Evolutionary conservation across 768 basidiomycete genomes (phyloP).

Genomic region (Leccinum rimulosum): DNA sequence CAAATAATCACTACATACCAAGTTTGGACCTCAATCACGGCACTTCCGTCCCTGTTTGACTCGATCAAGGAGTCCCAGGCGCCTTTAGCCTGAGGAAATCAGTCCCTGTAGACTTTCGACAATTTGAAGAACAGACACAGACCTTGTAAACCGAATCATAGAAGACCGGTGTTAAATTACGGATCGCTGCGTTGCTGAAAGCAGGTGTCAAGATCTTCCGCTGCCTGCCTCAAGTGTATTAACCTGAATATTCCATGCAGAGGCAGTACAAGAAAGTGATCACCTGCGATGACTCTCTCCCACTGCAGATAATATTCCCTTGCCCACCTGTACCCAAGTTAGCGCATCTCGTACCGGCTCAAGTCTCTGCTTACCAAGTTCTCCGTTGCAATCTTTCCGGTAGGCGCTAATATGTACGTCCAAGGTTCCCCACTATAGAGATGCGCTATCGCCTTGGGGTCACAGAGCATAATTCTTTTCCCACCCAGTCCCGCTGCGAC

Average conservation of each 20-base stretch:
- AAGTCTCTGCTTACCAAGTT: constrained; percentile 19
- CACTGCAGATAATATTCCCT: constrained; percentile 38
- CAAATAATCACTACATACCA: constrained; percentile 33
- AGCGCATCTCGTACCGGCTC: neutral
- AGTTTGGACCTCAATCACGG: constrained; percentile 45
- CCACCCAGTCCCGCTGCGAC: constrained; percentile 39
- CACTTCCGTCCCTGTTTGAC: constrained; percentile 19
- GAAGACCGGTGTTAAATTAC: constrained; percentile 36
- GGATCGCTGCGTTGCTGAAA: constrained; percentile 41
- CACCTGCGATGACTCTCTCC: constrained; percentile 45
- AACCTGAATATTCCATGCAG: constrained; percentile 20
- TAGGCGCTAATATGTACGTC: constrained; percentile 28
- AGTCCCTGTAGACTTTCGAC: neutral
- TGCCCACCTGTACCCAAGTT: constrained; percentile 28
- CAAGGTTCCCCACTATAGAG: constrained; percentile 49
- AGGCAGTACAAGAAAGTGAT: neutral
- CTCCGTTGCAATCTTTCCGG: constrained; percentile 20
- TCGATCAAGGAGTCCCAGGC: constrained; percentile 32
- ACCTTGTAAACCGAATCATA: constrained; percentile 45
- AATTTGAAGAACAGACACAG: constrained; percentile 9
- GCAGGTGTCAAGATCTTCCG: constrained; percentile 39
- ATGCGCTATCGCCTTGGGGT: constrained; percentile 51
- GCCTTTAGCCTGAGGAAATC: constrained; percentile 25
- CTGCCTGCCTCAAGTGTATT: constrained; percentile 25
- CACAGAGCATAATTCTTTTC: constrained; percentile 37